Evolutionary conservation across 306 rosid genomes (phyloP).

Genomic region (Amphicarpaea edgeworthii): DNA sequence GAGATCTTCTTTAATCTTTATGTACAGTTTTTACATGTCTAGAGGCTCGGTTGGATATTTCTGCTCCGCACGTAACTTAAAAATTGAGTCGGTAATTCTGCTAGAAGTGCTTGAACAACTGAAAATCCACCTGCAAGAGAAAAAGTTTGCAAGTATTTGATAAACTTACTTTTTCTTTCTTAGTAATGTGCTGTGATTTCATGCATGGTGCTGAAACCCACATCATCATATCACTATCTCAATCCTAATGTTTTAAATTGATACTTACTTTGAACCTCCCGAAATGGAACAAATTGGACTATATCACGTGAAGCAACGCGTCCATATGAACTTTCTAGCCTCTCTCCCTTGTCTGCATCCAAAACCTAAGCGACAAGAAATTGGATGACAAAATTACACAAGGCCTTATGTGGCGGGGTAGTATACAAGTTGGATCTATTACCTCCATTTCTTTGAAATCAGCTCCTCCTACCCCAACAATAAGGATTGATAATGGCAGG

Average conservation of each 20-base stretch:
- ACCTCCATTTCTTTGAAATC: conserved; percentile 97
- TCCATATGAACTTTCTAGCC: conserved; percentile 76
- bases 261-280: conserved; percentile 77
- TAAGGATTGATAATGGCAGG: conserved; percentile 80
- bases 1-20: conserved; percentile 29
- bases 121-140: conserved; percentile 69
- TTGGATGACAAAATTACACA: conserved; percentile 3
- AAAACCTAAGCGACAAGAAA: conserved; percentile 55
- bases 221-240: neutral
- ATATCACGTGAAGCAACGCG: conserved; percentile 85
- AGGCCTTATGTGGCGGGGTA: neutral
- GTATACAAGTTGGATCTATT: conserved; percentile 23
- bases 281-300: conserved; percentile 83
- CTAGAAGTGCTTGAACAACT: conserved; percentile 82
- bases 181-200: no score
- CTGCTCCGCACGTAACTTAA: conserved; percentile 78
- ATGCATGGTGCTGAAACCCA: no score
- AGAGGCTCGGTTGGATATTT: conserved; percentile 64
- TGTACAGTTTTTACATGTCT: conserved; percentile 51
- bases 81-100: conserved; percentile 86
- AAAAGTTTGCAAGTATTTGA: neutral
- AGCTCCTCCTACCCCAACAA: conserved; percentile 92
- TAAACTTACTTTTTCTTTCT: neutral
- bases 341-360: conserved; percentile 86
- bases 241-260: neutral